Percentiles rank a stretch among this genome's conserved stretches.
Evolutionary conservation across 2,329 filamentous ascomycete species (phyloP).

Genomic region (Colletotrichum sp.): DNA sequence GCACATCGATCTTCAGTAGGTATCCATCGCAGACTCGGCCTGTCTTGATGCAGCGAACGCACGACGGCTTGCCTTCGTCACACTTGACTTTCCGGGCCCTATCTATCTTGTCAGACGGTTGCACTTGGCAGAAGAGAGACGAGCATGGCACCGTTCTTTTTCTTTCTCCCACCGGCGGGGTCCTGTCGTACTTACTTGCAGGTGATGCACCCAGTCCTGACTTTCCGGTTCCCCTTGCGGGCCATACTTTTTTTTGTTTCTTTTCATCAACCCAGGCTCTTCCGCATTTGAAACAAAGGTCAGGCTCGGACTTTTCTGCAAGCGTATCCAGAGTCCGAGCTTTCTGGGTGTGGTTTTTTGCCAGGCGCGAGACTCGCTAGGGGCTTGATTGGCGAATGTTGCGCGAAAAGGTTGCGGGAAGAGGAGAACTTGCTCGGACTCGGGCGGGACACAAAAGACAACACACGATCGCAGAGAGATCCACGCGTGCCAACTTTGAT

Average conservation of each 20-base stretch:
- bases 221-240: conserved; percentile 49
- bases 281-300: not conserved
- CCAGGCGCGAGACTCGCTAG: not conserved
- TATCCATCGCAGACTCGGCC: conserved; percentile 65
- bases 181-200: conserved; percentile 50
- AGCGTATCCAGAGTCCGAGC: not conserved
- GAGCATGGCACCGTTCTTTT: not conserved
- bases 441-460: not conserved
- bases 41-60: conserved; percentile 57
- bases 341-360: not conserved
- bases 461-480: not conserved
- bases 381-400: not conserved
- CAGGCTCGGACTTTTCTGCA: not conserved
- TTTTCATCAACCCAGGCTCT: not conserved
- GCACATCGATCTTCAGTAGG: conserved; percentile 24
- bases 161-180: not conserved
- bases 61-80: conserved; percentile 58
- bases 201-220: conserved; percentile 57
- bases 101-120: not conserved
- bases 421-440: not conserved
- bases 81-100: conserved; percentile 63
- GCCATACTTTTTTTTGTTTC: conserved; percentile 20
- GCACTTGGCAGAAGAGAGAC: not conserved
- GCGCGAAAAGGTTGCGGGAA: not conserved
- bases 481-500: not conserved